A percentile compares a stretch with the other conserved stretches of the same genome.
phyloP scores from a whole-genome alignment of 805 yeast genomes.

The Priceomyces castillae region DNA sequence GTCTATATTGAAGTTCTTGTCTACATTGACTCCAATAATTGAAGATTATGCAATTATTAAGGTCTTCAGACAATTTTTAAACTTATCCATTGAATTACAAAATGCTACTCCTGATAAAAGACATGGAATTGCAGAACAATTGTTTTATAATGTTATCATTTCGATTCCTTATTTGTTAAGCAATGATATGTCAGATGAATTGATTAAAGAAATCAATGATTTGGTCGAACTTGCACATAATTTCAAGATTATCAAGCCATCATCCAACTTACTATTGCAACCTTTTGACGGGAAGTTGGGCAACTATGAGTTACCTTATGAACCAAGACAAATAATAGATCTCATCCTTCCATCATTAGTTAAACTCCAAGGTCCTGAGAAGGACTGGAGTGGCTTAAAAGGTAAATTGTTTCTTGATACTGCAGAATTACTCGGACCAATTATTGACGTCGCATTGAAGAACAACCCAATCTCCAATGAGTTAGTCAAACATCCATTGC shows the following conservation, averaged over 20 bases:
- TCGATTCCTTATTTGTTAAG: constrained; percentile 64
- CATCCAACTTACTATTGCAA: constrained; percentile 21
- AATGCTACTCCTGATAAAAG: constrained; percentile 28
- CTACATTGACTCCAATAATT: constrained; percentile 62
- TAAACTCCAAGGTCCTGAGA: constrained; percentile 31
- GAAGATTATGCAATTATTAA: constrained; percentile 39
- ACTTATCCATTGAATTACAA: constrained; percentile 57
- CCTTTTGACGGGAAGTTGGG: constrained; percentile 36
- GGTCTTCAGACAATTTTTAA: constrained; percentile 53
- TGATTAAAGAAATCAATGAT: constrained; percentile 38
- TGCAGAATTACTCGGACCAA: constrained; percentile 29
- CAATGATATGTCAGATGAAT: constrained; percentile 33
- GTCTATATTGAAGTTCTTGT: constrained; percentile 65
- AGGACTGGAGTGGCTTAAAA: constrained; percentile 40
- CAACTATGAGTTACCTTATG: constrained; percentile 45
- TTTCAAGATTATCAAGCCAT: constrained; percentile 28
- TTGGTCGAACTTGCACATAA: constrained; percentile 45
- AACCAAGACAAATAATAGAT: constrained; percentile 46
- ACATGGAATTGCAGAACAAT: constrained; percentile 62
- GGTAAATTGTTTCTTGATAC: constrained; percentile 32
- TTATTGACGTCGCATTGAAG: constrained; percentile 29
- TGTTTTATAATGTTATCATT: constrained; percentile 59
- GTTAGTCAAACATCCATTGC: constrained; percentile 39
- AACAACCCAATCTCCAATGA: constrained; percentile 38
- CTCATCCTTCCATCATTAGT: constrained; percentile 51